Conservation (phyloP, 345 rosid species). For the Corchorus olitorius region DNA sequence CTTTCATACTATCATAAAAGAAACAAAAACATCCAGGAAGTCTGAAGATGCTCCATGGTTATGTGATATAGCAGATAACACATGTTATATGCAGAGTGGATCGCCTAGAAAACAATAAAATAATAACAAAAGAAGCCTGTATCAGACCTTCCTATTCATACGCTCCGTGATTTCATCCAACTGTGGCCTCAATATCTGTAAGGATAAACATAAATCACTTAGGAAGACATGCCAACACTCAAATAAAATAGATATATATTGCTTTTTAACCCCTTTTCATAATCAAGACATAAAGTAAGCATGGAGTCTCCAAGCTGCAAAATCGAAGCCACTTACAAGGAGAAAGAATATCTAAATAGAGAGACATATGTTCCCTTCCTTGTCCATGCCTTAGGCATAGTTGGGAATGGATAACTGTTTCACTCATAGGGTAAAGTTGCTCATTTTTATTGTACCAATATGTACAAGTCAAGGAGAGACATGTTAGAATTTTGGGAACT, state of each 20-base stretch:
- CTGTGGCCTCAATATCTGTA: constrained; percentile 73
- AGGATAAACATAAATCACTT: constrained; percentile 27
- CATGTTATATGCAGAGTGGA: too few species aligned
- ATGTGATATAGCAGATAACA: neutral
- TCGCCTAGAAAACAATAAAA: constrained; percentile 2
- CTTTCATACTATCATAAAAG: neutral
- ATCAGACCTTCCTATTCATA: constrained; percentile 56
- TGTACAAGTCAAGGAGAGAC: neutral
- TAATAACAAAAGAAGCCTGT: neutral
- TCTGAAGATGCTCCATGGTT: neutral
- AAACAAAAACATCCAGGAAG: neutral
- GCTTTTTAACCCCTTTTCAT: neutral
- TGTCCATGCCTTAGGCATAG: neutral
- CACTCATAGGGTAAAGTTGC: neutral
- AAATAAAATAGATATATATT: neutral
- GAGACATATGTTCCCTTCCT: neutral
- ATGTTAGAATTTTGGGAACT: neutral
- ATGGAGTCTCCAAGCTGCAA: neutral
- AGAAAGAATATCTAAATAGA: neutral
- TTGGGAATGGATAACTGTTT: neutral
- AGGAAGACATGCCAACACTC: constrained; percentile 11
- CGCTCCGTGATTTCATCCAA: constrained; percentile 62
- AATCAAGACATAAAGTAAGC: neutral
- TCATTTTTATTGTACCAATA: neutral
- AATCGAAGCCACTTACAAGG: neutral